Base-by-base conservation (phyloP, 176 grass and related monocot genomes). In the Metroxylon sagu region DNA sequence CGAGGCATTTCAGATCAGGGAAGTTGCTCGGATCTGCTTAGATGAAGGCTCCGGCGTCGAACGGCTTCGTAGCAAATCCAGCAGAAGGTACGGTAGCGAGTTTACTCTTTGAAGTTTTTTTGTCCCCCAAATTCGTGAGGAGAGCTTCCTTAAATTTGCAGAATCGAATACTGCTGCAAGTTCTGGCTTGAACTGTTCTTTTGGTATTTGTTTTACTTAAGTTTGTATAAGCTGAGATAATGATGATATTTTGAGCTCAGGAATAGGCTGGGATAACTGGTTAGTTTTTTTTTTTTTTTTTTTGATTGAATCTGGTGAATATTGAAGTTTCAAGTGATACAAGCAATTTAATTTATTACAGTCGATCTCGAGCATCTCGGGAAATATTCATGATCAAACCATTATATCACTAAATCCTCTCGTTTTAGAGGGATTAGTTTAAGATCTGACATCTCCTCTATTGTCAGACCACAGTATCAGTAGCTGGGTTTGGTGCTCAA, bases 1-100 rank as follows among this genome's bases (percentile, higher is more conserved):
- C 8, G 23, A 67, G 61, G 25, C 23, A 51, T 50, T 60, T 56
- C 19, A 48, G 35, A 60, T 68, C 59, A 65, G 23, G 62, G 27
- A 29, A 70, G 39, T 48, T 30, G 25, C 14, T 56, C 4, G 49
- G 65, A 70, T 18, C 57, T 62, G 43, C 56, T 77, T 62, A 54
- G 56, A 77, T 77, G 74, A 77, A 77, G 74, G 74, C 65, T 69
- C 74, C 74, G 71, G 16, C 18, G 51, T 74, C 17, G 8, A 43
- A 43, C 12, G 35, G 35, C 12, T 43, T 43, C 35, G 35, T 49
- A 64, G 48, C 48, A 52, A 73, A 60, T 62, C 26, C 60, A 55
- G n/a, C 71, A 54, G 71, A 74, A 35, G 71, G 71, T 74, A 74
- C 59, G 59, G 64, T 63, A 55, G 52, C 25, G 53, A 43, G 15